Conservation (phyloP, 257 asterid genomes). For the Jacaranda mimosifolia region DNA sequence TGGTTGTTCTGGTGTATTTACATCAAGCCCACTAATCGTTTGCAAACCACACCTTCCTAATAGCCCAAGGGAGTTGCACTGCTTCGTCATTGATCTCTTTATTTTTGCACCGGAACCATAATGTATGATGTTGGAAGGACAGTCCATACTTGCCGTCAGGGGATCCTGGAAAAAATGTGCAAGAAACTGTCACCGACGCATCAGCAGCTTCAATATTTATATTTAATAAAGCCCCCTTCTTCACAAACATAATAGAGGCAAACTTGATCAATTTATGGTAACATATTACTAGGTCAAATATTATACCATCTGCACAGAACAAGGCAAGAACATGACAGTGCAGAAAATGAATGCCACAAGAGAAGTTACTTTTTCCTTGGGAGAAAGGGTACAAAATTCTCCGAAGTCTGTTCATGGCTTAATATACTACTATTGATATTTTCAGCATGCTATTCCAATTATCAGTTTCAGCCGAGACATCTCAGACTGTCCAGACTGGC, state of each 20-base stretch:
- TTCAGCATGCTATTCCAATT: constrained; percentile 12
- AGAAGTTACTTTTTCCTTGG: constrained; percentile 2
- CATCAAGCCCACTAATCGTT: constrained; percentile 39
- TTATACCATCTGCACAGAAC: constrained; percentile 7
- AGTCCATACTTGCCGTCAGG: constrained; percentile 44
- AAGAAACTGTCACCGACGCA: constrained; percentile 25
- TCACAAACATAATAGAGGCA: constrained; percentile 23
- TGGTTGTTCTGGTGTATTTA: constrained; percentile 60
- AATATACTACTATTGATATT: background rate
- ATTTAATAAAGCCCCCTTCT: constrained; percentile 17
- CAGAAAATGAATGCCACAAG: background rate
- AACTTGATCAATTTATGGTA: constrained; percentile 22
- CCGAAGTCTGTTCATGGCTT: background rate
- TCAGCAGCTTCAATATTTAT: constrained; percentile 23
- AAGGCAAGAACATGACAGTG: constrained; percentile 11
- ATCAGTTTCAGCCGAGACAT: constrained; percentile 21
- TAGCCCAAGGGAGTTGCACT: constrained; percentile 41
- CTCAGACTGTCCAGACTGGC: constrained; percentile 7
- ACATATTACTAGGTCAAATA: constrained; percentile 23
- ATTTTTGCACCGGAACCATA: constrained; percentile 86
- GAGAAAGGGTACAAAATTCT: background rate
- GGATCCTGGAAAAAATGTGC: constrained; percentile 59
- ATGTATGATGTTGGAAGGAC: constrained; percentile 45
- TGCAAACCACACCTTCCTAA: constrained; percentile 47
- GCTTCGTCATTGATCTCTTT: constrained; percentile 72